A percentile compares a stretch with the other conserved stretches of the same genome.
Conservation (phyloP, 805 yeast species). For the Yamadazyma laniorum region DNA sequence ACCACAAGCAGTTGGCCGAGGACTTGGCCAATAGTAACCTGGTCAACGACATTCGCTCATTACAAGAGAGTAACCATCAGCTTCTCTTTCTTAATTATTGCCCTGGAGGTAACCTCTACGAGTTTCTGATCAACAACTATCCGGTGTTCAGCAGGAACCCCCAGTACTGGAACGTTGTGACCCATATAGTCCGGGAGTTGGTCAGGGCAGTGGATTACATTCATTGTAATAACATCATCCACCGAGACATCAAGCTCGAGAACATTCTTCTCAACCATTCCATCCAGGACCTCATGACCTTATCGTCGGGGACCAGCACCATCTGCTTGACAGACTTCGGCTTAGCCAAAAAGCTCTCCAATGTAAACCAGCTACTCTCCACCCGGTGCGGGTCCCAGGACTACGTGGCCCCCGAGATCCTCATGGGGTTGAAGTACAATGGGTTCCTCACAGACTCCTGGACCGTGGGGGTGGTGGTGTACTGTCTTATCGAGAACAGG, state of each 20-base stretch:
- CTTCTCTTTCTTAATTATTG: conserved; percentile 70
- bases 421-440: conserved; percentile 87
- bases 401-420: conserved; percentile 90
- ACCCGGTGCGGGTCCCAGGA: conserved; percentile 97
- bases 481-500: conserved; percentile 78
- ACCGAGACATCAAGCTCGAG: conserved; percentile 89
- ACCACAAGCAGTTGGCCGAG: neutral
- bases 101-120: conserved; percentile 81
- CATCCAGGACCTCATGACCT: conserved; percentile 22
- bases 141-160: conserved; percentile 29
- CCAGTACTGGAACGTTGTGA: conserved; percentile 48
- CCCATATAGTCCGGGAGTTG: conserved; percentile 68
- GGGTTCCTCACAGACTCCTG: conserved; percentile 91
- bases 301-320: neutral
- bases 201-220: conserved; percentile 68
- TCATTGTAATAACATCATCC: conserved; percentile 69
- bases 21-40: neutral
- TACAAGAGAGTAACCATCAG: conserved; percentile 19
- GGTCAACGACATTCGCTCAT: neutral
- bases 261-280: conserved; percentile 56
- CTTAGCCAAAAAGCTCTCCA: conserved; percentile 66
- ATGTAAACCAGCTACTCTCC: conserved; percentile 59
- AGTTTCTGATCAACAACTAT: conserved; percentile 44
- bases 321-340: conserved; percentile 82
- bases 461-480: conserved; percentile 92